A percentile compares a stretch with the other conserved stretches of the same genome.
These are phyloP conservation scores for Pythium utonaiense DNA, from an alignment of 352 stramenopile genomes.

Conservation along the genomic window DNA sequence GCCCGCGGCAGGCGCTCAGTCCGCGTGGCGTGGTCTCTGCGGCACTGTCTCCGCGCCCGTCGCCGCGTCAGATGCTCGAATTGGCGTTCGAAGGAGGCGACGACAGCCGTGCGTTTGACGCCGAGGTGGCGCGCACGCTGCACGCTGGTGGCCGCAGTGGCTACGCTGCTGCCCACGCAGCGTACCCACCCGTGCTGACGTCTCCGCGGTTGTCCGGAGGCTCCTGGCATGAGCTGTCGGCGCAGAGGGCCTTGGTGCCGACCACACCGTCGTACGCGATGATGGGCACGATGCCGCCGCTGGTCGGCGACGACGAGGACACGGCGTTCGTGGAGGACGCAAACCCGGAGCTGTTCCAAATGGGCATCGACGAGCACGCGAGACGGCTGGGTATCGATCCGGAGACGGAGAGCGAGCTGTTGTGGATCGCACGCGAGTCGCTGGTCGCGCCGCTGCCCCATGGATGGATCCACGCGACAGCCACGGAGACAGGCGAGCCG, in stretches of 20 bases:
- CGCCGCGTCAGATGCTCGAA: slow-evolving; percentile 34
- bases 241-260: slow-evolving; percentile 1
- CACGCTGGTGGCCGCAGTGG: not conserved
- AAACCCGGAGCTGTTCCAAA: slow-evolving; percentile 67
- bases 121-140: not conserved
- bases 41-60: slow-evolving; percentile 6
- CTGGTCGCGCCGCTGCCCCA: slow-evolving; percentile 65
- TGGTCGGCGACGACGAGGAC: slow-evolving; percentile 29
- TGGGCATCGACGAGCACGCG: slow-evolving; percentile 71
- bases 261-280: slow-evolving; percentile 15
- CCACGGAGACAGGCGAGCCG: slow-evolving; percentile 48
- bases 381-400: slow-evolving; percentile 68
- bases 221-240: slow-evolving; percentile 14
- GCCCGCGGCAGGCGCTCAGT: slow-evolving; percentile 12
- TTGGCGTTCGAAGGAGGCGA: slow-evolving; percentile 34
- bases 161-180: not conserved
- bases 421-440: slow-evolving; percentile 77
- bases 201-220: not conserved
- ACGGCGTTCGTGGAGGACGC: slow-evolving; percentile 51
- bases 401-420: slow-evolving; percentile 39
- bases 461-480: slow-evolving; percentile 66
- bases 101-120: not conserved
- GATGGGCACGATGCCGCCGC: not conserved
- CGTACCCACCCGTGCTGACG: not conserved
- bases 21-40: slow-evolving; percentile 7